Conservation (phyloP, 2,329 filamentous ascomycete genomes). For the Stemphylium beticola region DNA sequence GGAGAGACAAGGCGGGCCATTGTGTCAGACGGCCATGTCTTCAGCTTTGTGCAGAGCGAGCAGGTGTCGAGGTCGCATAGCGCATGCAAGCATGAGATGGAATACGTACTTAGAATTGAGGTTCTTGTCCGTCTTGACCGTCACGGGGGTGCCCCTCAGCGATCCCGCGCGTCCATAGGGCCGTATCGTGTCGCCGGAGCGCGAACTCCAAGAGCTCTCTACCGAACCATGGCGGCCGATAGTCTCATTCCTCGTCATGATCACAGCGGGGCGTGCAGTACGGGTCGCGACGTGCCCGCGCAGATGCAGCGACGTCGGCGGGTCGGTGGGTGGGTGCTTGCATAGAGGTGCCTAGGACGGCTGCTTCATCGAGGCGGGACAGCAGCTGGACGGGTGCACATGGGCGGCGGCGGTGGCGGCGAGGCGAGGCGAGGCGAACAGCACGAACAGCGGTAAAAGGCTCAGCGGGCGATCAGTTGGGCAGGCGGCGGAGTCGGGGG, state of each 20-base stretch:
- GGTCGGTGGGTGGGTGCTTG: conserved; percentile 37
- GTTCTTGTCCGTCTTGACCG: conserved; percentile 64
- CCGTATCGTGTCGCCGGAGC: conserved; percentile 70
- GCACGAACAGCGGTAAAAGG: background rate
- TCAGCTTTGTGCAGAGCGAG: conserved; percentile 9
- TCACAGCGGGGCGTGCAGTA: conserved; percentile 25
- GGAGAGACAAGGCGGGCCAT: conserved; percentile 32
- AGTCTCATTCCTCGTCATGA: conserved; percentile 71
- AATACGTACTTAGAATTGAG: conserved; percentile 52
- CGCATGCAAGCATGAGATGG: conserved; percentile 22
- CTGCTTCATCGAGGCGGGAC: conserved; percentile 48
- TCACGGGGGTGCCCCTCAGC: conserved; percentile 47
- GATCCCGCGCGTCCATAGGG: conserved; percentile 46
- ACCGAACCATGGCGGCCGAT: conserved; percentile 69
- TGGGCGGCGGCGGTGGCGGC: conserved; percentile 19
- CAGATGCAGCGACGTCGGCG: conserved; percentile 20
- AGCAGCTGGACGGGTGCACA: conserved; percentile 29
- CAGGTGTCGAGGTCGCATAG: conserved; percentile 23
- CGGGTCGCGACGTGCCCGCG: conserved; percentile 26
- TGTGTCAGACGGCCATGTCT: conserved; percentile 12
- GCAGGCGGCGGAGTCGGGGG: background rate
- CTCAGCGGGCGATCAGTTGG: background rate
- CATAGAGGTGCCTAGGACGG: conserved; percentile 44
- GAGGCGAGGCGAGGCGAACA: conserved; percentile 6
- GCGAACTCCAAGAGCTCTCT: conserved; percentile 71